phyloP scores from a whole-genome alignment of 202 grass and related monocot species.

The Eragrostis tef region DNA sequence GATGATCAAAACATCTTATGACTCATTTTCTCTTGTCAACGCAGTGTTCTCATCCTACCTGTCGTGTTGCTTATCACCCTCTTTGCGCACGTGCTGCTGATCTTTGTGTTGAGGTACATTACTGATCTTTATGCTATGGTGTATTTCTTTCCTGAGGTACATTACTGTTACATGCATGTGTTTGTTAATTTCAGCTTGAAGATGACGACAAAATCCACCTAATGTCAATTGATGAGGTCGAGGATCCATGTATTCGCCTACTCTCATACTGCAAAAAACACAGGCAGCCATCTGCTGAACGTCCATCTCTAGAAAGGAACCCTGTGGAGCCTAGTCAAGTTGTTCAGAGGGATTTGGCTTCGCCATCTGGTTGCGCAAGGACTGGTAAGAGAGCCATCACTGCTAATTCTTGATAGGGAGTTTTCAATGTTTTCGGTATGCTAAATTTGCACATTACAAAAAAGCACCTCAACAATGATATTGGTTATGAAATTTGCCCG shows the following conservation, averaged over 20 bases:
- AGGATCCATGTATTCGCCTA: conserved; percentile 90
- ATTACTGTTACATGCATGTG: conserved; percentile 29
- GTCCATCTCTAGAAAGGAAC: conserved; percentile 59
- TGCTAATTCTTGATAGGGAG: conserved; percentile 32
- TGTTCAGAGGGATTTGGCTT: conserved; percentile 54
- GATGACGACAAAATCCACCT: conserved; percentile 90
- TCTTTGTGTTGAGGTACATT: conserved; percentile 88
- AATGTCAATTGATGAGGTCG: conserved; percentile 89
- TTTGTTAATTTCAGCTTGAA: conserved; percentile 80
- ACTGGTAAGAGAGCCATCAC: conserved; percentile 56
- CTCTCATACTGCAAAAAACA: conserved; percentile 99
- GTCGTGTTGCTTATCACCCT: conserved; percentile 97
- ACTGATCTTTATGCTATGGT: conserved; percentile 40
- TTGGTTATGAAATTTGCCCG: not conserved
- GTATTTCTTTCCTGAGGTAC: conserved; percentile 32
- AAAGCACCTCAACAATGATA: conserved; percentile 4
- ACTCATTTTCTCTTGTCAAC: conserved; percentile 39
- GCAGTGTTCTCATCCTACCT: conserved; percentile 94
- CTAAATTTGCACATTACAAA: conserved; percentile 35
- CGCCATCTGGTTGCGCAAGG: conserved; percentile 93
- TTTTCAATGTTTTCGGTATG: conserved; percentile 25
- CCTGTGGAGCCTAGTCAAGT: conserved; percentile 43
- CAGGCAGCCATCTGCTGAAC: conserved; percentile 83
- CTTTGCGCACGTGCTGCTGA: conserved; percentile 99
- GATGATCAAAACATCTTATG: conserved; percentile 43